phyloP scores from a whole-genome alignment of 345 rosid species.

The Barbarea vulgaris region DNA sequence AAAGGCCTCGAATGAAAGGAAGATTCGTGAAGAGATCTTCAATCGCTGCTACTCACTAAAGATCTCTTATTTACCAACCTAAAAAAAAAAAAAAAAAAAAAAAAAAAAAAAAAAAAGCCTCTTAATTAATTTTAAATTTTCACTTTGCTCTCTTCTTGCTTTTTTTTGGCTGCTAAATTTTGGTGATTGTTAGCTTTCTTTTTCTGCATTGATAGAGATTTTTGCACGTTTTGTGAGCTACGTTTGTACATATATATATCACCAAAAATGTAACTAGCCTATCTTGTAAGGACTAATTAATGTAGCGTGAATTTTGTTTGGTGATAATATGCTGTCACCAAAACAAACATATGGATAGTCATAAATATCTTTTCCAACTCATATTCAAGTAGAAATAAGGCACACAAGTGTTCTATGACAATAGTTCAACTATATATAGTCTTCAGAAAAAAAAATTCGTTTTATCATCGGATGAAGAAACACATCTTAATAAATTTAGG shows the following conservation, averaged over 20 bases:
- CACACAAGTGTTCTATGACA: not conserved
- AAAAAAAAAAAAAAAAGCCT: too few relatives aligned
- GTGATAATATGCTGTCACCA: not conserved
- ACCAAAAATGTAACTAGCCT: slow-evolving; percentile 14
- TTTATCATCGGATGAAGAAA: not conserved
- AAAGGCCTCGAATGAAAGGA: slow-evolving; percentile 98
- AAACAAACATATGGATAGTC: slow-evolving; percentile 5
- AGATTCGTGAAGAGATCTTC: slow-evolving; percentile 84
- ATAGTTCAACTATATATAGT: not conserved
- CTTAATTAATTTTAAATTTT: not conserved
- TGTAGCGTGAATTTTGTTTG: slow-evolving; percentile 3
- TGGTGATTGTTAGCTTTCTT: slow-evolving; percentile 25
- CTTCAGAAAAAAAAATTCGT: not conserved
- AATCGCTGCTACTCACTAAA: slow-evolving; percentile 37
- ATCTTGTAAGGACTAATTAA: slow-evolving; percentile 14
- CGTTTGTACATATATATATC: slow-evolving; percentile 24
- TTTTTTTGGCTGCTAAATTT: slow-evolving; percentile 19
- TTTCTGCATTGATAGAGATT: slow-evolving; percentile 22
- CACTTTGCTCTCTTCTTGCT: not conserved
- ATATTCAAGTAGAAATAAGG: not conserved
- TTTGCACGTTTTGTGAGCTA: slow-evolving; percentile 33
- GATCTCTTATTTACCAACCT: not conserved
- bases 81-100: too few relatives aligned
- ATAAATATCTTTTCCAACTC: not conserved
- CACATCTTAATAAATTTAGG: not conserved